A percentile compares a stretch with the other conserved stretches of the same genome.
These are phyloP conservation scores for Fraxinus baroniana DNA, from an alignment of 305 asterid species.

Conservation along the genomic window DNA sequence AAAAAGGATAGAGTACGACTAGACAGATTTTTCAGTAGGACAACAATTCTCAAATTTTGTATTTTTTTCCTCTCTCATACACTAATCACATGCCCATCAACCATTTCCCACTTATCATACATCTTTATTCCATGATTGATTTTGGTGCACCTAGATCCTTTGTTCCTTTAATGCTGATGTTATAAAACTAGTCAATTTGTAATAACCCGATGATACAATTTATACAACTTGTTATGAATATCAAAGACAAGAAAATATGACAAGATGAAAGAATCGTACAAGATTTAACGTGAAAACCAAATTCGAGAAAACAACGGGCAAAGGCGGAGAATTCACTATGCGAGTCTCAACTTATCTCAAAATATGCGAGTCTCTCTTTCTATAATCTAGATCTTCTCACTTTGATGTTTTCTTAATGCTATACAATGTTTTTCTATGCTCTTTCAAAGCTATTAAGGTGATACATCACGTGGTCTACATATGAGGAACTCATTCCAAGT, in stretches of 20 bases:
- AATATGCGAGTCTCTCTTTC: not conserved
- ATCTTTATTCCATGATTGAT: not conserved
- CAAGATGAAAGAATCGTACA: not conserved
- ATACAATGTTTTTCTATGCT: not conserved
- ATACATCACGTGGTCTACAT: not conserved
- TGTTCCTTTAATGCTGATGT: not conserved
- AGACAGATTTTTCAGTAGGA: not conserved
- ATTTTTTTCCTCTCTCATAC: not conserved
- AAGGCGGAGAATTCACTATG: not conserved
- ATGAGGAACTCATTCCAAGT: not conserved
- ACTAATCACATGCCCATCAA: constrained; percentile 1
- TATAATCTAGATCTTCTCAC: not conserved
- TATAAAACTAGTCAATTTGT: not conserved
- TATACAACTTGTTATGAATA: not conserved
- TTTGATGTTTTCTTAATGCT: not conserved
- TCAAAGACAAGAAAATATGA: not conserved
- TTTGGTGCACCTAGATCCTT: not conserved
- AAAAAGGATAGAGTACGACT: not conserved
- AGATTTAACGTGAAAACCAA: not conserved
- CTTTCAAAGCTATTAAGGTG: not conserved
- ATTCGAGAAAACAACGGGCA: not conserved
- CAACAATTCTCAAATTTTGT: not conserved
- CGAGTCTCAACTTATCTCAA: not conserved
- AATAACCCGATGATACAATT: not conserved
- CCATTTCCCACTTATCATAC: not conserved